Evolutionary conservation across 768 basidiomycete genomes (phyloP), one percentile per base, ranked within the genome.

Genomic region (Rhodosporidiobolus odoratus): DNA sequence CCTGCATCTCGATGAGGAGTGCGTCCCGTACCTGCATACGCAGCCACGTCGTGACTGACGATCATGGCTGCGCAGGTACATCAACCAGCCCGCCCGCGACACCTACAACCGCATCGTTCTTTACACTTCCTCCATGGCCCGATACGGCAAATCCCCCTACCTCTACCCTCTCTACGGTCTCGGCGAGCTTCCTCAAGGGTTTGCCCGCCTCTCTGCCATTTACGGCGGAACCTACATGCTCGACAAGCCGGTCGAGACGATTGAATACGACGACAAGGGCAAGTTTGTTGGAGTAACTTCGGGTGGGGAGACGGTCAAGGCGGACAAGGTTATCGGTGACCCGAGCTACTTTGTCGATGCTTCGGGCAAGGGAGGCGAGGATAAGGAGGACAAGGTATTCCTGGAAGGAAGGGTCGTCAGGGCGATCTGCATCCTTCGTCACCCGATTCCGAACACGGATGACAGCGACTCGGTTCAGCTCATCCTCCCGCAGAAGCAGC

Each of bases 141-240:
- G 95, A 60, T 99, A 95, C 81, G 96, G 95, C 76, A 98, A 99
- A 81, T 98, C 96, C 19, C 96, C 96, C 1, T 99, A 99, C 84
- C 96, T 99, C 78, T 99, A 99, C 83, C 96, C 96, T 23, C 85
- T 97, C 47, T 99, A 98, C 80, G 96, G 96, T 72, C 90, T 99
- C 68, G 96, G 96, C 75, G 96, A 99, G 80, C 90, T 99, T 59
- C 96, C 96, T 16, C 96, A 99, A 79, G 91, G 96, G 4, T 99
- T 99, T 78, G 96, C 96, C 13, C 92, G 96, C 77, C 86, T 99
- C 64, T 92, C 90, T 72, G 96, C 96, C 74, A 97, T 99, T 79
- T 97, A 99, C 78, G 96, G 96, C 48, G 96, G 96, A 50, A 99
- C 96, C 19, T 99, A 99, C 83, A 99, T 99, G 96, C 88, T 99